Conservation (phyloP, 2,329 filamentous ascomycete species). For the Penicillium sp. region DNA sequence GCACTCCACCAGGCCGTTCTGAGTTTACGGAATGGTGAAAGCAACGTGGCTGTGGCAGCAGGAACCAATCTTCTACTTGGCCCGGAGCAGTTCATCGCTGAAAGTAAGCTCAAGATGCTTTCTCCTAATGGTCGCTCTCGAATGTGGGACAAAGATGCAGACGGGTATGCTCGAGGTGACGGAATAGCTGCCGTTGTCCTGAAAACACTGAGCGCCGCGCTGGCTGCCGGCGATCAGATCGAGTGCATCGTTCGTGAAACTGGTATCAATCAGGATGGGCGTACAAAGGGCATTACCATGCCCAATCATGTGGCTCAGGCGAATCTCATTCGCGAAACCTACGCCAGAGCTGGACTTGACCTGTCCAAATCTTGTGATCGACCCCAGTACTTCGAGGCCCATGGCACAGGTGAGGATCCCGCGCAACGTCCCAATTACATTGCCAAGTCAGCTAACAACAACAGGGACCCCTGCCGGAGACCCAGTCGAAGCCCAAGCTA, state of each 20-base stretch:
- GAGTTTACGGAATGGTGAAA: conserved; percentile 35
- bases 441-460: not conserved
- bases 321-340: conserved; percentile 45
- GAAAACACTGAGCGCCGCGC: conserved; percentile 54
- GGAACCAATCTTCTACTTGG: conserved; percentile 35
- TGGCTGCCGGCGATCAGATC: conserved; percentile 53
- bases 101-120: conserved; percentile 48
- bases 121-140: conserved; percentile 57
- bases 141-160: conserved; percentile 51
- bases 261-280: conserved; percentile 43
- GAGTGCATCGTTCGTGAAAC: conserved; percentile 44
- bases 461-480: conserved; percentile 31
- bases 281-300: conserved; percentile 42
- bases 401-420: conserved; percentile 48
- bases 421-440: not conserved
- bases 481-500: conserved; percentile 29
- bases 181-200: conserved; percentile 56
- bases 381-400: conserved; percentile 51
- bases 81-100: conserved; percentile 38
- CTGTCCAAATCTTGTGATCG: conserved; percentile 30
- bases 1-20: conserved; percentile 42
- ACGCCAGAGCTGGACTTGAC: conserved; percentile 45
- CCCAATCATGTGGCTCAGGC: conserved; percentile 44
- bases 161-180: conserved; percentile 59
- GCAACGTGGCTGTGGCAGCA: conserved; percentile 28